Evolutionary conservation across 805 yeast species (phyloP).

Genomic region (Ogataea pini): DNA sequence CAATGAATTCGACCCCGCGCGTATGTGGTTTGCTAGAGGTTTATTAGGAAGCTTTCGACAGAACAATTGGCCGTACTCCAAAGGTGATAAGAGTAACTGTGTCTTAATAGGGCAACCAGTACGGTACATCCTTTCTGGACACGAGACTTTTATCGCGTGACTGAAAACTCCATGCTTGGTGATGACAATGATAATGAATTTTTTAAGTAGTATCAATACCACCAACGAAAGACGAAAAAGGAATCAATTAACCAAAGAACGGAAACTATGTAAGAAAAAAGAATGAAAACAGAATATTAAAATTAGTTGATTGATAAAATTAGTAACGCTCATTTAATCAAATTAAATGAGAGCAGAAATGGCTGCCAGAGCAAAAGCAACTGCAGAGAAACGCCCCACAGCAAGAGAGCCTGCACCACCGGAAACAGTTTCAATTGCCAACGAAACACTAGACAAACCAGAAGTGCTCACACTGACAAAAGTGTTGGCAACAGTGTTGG

Average conservation of each 20-base stretch:
- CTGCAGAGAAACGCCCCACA: constrained; percentile 8
- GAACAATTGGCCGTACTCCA: too few relatives aligned
- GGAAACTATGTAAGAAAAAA: neutral
- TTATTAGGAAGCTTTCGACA: too few relatives aligned
- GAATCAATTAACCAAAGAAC: neutral
- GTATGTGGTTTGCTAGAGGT: too few relatives aligned
- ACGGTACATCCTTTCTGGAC: too few relatives aligned
- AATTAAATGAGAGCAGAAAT: constrained; percentile 14
- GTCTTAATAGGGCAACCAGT: too few relatives aligned
- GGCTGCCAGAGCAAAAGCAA: constrained; percentile 14
- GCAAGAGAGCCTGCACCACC: constrained; percentile 14
- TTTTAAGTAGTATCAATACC: neutral
- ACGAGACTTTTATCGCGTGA: too few relatives aligned
- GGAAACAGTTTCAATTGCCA: constrained; percentile 9
- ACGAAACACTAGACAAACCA: neutral
- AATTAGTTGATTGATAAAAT: neutral
- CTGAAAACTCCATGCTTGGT: too few relatives aligned
- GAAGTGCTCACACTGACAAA: constrained; percentile 1
- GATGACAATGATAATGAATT: too few relatives aligned
- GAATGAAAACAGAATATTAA: neutral
- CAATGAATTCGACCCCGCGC: too few relatives aligned
- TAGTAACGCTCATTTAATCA: too few relatives aligned
- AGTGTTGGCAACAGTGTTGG: neutral
- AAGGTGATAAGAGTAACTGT: too few relatives aligned
- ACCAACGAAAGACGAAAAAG: neutral